These are phyloP conservation scores for Ophiostoma australiae DNA, from an alignment of 2,329 filamentous ascomycete species.

Conservation along the genomic window DNA sequence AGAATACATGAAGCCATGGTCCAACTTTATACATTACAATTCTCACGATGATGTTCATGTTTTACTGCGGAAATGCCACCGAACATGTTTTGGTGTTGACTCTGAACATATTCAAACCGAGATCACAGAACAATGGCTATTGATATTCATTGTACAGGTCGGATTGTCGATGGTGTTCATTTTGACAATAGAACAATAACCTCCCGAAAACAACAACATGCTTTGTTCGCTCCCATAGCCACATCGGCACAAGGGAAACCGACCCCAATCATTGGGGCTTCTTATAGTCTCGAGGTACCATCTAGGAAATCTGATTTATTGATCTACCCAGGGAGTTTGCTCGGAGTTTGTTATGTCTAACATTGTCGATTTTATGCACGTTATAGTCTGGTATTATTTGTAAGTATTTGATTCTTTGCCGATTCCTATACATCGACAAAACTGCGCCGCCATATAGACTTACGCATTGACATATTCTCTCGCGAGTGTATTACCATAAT, in stretches of 20 bases:
- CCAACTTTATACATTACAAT: not conserved
- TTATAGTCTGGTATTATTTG: too few species aligned
- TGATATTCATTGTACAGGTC: not conserved
- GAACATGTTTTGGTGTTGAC: not conserved
- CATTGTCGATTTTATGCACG: too few species aligned
- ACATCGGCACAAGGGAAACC: not conserved
- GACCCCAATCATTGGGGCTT: not conserved
- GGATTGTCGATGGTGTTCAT: not conserved
- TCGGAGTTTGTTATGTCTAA: too few species aligned
- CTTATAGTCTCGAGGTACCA: not conserved
- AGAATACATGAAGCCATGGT: not conserved
- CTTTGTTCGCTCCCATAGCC: not conserved
- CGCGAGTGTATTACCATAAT: too few species aligned
- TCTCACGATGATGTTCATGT: not conserved
- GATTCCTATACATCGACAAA: too few species aligned
- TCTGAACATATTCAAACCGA: not conserved
- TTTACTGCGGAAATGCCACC: not conserved
- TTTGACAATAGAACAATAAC: not conserved
- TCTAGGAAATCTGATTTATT: too few species aligned
- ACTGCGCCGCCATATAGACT: too few species aligned
- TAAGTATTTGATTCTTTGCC: too few species aligned
- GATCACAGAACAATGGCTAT: not conserved
- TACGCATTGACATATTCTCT: too few species aligned
- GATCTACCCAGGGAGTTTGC: too few species aligned
- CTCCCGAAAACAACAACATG: not conserved